These are phyloP conservation scores for Phoma sp. DNA, from an alignment of 2,329 filamentous ascomycete species.

Conservation along the genomic window DNA sequence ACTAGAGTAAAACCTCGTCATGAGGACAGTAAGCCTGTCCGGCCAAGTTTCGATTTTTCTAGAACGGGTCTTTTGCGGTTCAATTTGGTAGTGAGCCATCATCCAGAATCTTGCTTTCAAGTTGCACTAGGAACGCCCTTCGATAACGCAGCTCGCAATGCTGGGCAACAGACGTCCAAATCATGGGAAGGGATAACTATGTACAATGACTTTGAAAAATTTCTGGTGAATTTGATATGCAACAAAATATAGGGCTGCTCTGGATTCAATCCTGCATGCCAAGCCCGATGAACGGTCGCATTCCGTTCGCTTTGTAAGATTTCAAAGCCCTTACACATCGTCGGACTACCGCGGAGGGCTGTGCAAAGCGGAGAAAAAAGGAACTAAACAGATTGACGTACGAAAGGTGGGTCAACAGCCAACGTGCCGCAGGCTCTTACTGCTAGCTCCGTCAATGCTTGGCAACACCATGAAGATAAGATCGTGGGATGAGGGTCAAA, in stretches of 20 bases:
- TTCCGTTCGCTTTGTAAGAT: slow-evolving; percentile 12
- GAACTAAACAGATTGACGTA: slow-evolving; percentile 8
- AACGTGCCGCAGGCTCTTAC: slow-evolving; percentile 3
- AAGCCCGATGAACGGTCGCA: neutral
- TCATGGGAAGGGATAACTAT: neutral
- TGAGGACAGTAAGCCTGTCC: neutral
- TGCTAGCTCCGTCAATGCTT: slow-evolving; percentile 4
- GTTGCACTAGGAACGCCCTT: neutral
- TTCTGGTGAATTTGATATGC: neutral
- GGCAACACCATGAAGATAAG: slow-evolving; percentile 2
- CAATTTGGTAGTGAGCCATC: neutral
- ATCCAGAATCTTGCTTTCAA: neutral
- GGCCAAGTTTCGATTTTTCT: neutral
- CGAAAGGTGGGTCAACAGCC: slow-evolving; percentile 6
- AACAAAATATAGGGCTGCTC: neutral
- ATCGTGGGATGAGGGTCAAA: neutral
- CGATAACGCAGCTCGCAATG: neutral
- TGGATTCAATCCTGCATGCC: neutral
- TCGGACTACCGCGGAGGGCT: neutral
- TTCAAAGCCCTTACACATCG: slow-evolving; percentile 1
- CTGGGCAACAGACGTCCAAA: neutral
- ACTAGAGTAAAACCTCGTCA: neutral
- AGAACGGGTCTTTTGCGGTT: neutral
- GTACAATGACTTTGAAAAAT: neutral
- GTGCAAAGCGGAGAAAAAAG: neutral